A percentile compares a stretch with the other conserved stretches of the same genome.
Evolutionary conservation across 2,329 filamentous ascomycete species (phyloP).

Genomic region (Phialocephala sp.): DNA sequence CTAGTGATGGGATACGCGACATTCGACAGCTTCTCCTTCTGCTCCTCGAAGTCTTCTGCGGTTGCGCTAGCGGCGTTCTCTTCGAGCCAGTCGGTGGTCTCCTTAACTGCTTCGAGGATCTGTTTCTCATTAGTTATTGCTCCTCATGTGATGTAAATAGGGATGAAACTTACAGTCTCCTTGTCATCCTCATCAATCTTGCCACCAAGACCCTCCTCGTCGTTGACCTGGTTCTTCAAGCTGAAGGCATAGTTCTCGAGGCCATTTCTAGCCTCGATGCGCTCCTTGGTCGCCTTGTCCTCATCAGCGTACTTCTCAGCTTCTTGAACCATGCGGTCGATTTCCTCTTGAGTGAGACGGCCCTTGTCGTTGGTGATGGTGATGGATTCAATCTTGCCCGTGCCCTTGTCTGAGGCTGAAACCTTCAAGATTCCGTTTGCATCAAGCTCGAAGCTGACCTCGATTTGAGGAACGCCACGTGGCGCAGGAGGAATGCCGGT

Average conservation of each 20-base stretch:
- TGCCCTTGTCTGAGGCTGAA: conserved; percentile 95
- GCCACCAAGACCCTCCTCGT: conserved; percentile 94
- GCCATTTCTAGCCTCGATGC: conserved; percentile 94
- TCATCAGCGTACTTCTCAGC: conserved; percentile 99
- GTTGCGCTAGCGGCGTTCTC: conserved; percentile 87
- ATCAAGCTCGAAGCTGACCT: conserved; percentile 97
- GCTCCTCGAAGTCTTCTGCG: conserved; percentile 97
- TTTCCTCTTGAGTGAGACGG: conserved; percentile 93
- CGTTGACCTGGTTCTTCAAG: conserved; percentile 98
- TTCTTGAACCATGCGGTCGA: conserved; percentile 98
- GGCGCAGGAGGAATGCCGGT: conserved; percentile 94
- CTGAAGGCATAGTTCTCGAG: conserved; percentile 99
- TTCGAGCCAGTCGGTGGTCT: conserved; percentile 94
- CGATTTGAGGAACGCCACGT: conserved; percentile 96
- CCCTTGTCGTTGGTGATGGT: conserved; percentile 99
- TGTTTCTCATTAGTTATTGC: conserved; percentile 47
- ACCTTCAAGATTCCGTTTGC: conserved; percentile 99
- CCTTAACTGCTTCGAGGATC: conserved; percentile 95
- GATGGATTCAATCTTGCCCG: conserved; percentile 95
- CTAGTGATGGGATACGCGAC: conserved; percentile 98
- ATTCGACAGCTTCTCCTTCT: conserved; percentile 98
- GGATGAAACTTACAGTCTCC: conserved; percentile 73
- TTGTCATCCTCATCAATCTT: conserved; percentile 99
- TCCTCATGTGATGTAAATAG: background rate
- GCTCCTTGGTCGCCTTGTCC: conserved; percentile 96